phyloP scores from a whole-genome alignment of 495 filamentous ascomycete species.

The Geopyxis carbonaria region DNA sequence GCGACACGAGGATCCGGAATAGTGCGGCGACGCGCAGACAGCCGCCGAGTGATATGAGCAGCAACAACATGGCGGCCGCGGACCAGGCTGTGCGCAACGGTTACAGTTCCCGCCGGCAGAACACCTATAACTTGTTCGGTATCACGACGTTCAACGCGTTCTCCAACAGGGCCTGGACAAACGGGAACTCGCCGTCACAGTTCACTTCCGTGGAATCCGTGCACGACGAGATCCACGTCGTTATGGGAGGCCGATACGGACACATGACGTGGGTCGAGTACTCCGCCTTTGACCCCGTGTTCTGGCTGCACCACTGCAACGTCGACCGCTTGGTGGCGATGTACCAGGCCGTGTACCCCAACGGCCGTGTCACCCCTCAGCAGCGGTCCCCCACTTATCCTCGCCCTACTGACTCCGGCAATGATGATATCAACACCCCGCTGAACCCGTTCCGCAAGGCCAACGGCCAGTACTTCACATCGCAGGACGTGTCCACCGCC shows the following conservation, averaged over 20 bases:
- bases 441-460: conserved; percentile 25
- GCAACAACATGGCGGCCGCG: conserved; percentile 10
- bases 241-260: conserved; percentile 4
- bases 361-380: conserved; percentile 35
- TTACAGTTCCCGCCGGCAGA: conserved; percentile 12
- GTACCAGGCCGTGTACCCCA: conserved; percentile 52
- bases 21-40: conserved; percentile 11
- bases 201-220: conserved; percentile 13
- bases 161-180: conserved; percentile 7
- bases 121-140: conserved; percentile 22
- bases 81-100: conserved; percentile 8
- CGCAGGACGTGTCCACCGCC: conserved; percentile 14
- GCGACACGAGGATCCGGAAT: conserved; percentile 2
- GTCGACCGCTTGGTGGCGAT: conserved; percentile 40
- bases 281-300: conserved; percentile 33
- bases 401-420: background rate
- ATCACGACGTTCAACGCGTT: conserved; percentile 19
- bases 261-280: conserved; percentile 31
- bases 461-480: conserved; percentile 18
- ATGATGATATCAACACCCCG: conserved; percentile 19
- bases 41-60: conserved; percentile 8
- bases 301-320: conserved; percentile 30
- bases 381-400: background rate
- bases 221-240: conserved; percentile 10
- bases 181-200: background rate